phyloP scores from a whole-genome alignment of 1,284 basidiomycete species.

The Tausonia pullulans region DNA sequence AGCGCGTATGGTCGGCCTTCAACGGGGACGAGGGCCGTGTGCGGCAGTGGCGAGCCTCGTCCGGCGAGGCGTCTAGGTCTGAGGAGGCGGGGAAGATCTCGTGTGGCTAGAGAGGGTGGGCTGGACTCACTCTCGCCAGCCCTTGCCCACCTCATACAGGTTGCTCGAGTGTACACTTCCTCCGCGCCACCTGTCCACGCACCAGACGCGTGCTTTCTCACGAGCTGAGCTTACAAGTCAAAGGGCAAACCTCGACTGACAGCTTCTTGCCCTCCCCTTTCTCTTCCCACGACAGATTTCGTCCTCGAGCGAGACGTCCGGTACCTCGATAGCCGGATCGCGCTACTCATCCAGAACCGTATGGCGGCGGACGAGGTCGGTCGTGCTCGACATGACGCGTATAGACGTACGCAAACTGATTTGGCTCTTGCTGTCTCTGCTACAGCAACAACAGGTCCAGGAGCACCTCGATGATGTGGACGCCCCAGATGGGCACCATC shows the following conservation, averaged over 20 bases:
- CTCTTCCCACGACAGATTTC: background rate
- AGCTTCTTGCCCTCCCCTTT: background rate
- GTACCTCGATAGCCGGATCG: constrained; percentile 95
- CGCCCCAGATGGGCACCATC: constrained; percentile 72
- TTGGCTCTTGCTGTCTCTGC: background rate
- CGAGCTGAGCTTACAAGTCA: no score
- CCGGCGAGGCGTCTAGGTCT: background rate
- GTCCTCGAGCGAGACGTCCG: constrained; percentile 67
- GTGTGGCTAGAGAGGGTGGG: no score
- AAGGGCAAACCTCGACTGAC: background rate
- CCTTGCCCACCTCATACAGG: no score
- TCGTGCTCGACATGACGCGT: constrained; percentile 15
- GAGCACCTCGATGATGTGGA: constrained; percentile 91
- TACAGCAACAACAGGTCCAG: constrained; percentile 80
- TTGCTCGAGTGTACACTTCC: no score
- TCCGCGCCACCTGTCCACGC: background rate
- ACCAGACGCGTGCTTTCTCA: no score
- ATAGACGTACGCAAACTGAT: no score
- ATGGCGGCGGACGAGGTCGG: constrained; percentile 91
- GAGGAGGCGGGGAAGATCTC: no score
- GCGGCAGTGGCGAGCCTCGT: background rate
- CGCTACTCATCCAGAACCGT: constrained; percentile 91
- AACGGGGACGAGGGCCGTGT: constrained; percentile 40
- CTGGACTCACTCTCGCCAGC: no score
- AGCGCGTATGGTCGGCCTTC: constrained; percentile 45